Percentiles rank a stretch among this genome's conserved stretches.
Evolutionary conservation across 495 filamentous ascomycete species (phyloP).

Genomic region (Xylaria longipes): DNA sequence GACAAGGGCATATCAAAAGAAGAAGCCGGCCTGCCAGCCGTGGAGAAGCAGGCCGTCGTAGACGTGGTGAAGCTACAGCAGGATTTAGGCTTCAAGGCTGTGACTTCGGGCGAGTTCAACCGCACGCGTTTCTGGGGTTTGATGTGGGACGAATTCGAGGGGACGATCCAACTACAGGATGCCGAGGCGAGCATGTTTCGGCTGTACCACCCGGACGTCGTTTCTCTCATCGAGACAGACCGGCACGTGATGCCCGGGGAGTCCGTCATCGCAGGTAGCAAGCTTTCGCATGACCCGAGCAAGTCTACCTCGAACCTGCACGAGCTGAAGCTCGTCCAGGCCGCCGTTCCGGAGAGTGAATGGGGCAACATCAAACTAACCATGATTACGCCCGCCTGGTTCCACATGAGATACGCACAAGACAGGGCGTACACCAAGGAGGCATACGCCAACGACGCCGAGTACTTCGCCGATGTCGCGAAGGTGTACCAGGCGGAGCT

Average conservation of each 20-base stretch:
- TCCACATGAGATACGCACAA: conserved; percentile 75
- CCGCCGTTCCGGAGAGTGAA: conserved; percentile 61
- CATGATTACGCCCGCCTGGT: conserved; percentile 73
- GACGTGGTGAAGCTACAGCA: conserved; percentile 70
- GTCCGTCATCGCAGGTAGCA: conserved; percentile 73
- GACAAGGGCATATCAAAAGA: conserved; percentile 63
- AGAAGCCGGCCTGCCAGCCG: conserved; percentile 53
- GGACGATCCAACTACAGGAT: conserved; percentile 66
- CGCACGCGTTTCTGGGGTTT: conserved; percentile 69
- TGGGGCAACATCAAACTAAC: conserved; percentile 74
- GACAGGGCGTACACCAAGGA: conserved; percentile 70
- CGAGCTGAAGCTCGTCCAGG: conserved; percentile 71
- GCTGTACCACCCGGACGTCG: conserved; percentile 79
- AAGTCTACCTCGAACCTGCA: conserved; percentile 71
- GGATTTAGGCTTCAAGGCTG: conserved; percentile 68
- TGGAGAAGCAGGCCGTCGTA: conserved; percentile 71
- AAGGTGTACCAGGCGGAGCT: conserved; percentile 72
- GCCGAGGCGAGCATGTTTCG: conserved; percentile 73
- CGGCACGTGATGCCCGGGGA: conserved; percentile 76
- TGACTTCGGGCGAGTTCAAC: conserved; percentile 76
- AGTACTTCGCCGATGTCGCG: conserved; percentile 78
- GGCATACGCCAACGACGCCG: conserved; percentile 68
- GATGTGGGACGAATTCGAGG: conserved; percentile 78
- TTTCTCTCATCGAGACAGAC: conserved; percentile 65
- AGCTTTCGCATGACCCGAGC: conserved; percentile 70